Conservation (phyloP, 805 yeast genomes). For the Zygosaccharomyces gambellarensis region DNA sequence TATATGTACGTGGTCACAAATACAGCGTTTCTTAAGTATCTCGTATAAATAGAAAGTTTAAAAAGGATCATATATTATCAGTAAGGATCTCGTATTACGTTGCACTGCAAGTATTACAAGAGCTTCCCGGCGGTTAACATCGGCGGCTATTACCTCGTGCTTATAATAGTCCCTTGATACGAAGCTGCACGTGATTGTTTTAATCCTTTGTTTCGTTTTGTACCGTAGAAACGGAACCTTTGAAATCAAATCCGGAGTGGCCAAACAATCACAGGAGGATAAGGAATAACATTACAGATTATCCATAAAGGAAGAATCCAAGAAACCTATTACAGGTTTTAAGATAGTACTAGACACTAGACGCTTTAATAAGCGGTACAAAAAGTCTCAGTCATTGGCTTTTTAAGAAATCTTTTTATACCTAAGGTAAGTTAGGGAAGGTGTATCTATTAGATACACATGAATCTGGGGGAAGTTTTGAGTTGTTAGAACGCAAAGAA, state of each 20-base stretch:
- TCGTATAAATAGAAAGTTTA: too few species aligned
- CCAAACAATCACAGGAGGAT: not conserved
- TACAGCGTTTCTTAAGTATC: too few species aligned
- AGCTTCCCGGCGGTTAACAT: too few species aligned
- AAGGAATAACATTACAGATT: not conserved
- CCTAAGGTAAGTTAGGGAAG: not conserved
- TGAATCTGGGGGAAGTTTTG: not conserved
- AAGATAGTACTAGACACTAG: not conserved
- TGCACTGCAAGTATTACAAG: too few species aligned
- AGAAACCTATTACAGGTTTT: not conserved
- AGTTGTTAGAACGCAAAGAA: not conserved
- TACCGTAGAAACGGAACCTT: not conserved
- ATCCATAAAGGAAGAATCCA: not conserved
- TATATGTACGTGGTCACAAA: too few species aligned
- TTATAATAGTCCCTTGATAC: not conserved
- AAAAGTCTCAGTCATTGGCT: conserved; percentile 2
- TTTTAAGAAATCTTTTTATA: not conserved
- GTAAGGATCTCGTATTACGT: too few species aligned
- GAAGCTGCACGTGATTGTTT: not conserved
- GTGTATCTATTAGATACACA: conserved; percentile 1
- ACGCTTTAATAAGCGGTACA: not conserved
- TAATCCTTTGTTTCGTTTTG: not conserved
- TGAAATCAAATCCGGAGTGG: not conserved
- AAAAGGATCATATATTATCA: too few species aligned
- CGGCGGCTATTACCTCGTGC: not conserved